A percentile compares a stretch with the other conserved stretches of the same genome.
Evolutionary conservation across 169 alveolate genomes (phyloP).

Genomic region (Plasmodium berghei): DNA sequence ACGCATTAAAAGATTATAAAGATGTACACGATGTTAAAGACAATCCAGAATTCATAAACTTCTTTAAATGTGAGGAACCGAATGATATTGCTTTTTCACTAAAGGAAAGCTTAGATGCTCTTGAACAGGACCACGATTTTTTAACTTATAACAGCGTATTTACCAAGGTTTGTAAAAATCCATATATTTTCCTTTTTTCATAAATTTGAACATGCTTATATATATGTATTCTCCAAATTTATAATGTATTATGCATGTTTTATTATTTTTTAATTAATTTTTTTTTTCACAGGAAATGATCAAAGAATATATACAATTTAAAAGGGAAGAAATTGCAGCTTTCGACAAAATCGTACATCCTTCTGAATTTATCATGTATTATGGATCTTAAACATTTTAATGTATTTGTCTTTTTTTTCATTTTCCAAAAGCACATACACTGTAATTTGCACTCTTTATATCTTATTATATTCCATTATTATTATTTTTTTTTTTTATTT

Average conservation of each 20-base stretch:
- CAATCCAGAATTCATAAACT: constrained; percentile 13
- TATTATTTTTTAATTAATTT: not conserved
- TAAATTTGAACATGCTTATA: not conserved
- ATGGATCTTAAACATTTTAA: constrained; percentile 19
- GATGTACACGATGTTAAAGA: constrained; percentile 23
- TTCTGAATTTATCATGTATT: constrained; percentile 46
- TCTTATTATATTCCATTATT: too few species aligned
- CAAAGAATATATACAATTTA: constrained; percentile 59
- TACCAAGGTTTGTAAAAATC: constrained; percentile 24
- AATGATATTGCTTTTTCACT: constrained; percentile 44
- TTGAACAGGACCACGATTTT: constrained; percentile 60
- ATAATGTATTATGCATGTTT: not conserved
- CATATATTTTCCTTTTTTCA: not conserved
- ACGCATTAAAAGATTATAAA: constrained; percentile 34
- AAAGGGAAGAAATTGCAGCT: constrained; percentile 51
- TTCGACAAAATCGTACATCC: constrained; percentile 32
- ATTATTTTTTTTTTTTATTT: too few species aligned
- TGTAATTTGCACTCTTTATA: not conserved
- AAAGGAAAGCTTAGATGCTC: constrained; percentile 62
- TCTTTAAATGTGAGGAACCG: constrained; percentile 62
- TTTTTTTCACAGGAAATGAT: constrained; percentile 59
- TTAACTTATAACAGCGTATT: constrained; percentile 41
- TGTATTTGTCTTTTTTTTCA: not conserved
- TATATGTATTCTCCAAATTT: not conserved
- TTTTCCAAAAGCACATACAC: not conserved